Percentiles rank a stretch among this genome's conserved stretches.
phyloP scores from a whole-genome alignment of 106 monocot genomes.

The Triglochin maritima region DNA sequence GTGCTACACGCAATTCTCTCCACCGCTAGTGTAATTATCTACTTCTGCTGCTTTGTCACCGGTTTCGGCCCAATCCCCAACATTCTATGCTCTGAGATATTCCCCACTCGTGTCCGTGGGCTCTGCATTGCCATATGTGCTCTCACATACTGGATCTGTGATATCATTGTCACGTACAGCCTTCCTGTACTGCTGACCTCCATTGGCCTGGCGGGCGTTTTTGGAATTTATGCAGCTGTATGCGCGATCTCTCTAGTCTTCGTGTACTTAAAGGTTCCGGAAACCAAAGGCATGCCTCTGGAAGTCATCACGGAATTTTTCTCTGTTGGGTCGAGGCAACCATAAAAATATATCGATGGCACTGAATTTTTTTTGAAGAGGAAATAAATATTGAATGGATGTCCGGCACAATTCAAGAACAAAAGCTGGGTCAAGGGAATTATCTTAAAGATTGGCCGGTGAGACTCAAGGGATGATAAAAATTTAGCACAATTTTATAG shows the following conservation, averaged over 20 bases:
- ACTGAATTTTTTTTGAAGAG: no score
- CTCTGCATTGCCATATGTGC: slow-evolving; percentile 25
- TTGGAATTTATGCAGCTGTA: slow-evolving; percentile 12
- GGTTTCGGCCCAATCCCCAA: slow-evolving; percentile 19
- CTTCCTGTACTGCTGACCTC: slow-evolving; percentile 16
- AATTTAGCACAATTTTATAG: no score
- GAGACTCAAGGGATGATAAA: no score
- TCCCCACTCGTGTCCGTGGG: slow-evolving; percentile 17
- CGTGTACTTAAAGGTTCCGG: slow-evolving; percentile 20
- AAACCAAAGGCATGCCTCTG: slow-evolving; percentile 27
- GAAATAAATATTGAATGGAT: background rate
- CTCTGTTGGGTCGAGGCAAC: slow-evolving; percentile 13
- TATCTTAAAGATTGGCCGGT: background rate
- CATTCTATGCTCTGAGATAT: slow-evolving; percentile 22
- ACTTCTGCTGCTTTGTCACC: slow-evolving; percentile 23
- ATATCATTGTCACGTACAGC: slow-evolving; percentile 21
- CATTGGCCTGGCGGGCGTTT: slow-evolving; percentile 20
- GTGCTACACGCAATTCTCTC: slow-evolving; percentile 16
- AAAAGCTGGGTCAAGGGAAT: background rate
- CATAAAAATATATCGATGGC: background rate
- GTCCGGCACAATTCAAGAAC: background rate
- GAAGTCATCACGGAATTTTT: slow-evolving; percentile 26
- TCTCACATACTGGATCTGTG: slow-evolving; percentile 14
- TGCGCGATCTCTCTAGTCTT: slow-evolving; percentile 6
- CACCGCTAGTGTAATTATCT: slow-evolving; percentile 14